Conservation (phyloP, 1,284 basidiomycete species). For the Singerocomus rubriflavus region DNA sequence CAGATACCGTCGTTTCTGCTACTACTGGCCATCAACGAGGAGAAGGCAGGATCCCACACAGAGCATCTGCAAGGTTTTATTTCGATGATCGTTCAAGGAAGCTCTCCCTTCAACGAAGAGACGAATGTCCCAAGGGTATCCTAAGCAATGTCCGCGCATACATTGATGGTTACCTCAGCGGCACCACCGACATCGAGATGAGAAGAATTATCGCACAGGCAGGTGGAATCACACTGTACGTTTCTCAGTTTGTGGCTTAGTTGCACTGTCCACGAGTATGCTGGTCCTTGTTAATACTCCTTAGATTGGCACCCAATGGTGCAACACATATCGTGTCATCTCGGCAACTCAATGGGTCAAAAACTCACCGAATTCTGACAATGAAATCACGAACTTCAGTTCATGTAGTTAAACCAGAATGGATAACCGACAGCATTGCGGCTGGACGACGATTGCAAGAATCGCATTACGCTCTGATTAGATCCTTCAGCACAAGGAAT, state of each 20-base stretch:
- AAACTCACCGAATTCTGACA: conserved; percentile 58
- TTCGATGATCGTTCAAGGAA: conserved; percentile 48
- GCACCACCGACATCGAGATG: conserved; percentile 74
- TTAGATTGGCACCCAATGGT: conserved; percentile 50
- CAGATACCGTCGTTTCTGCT: conserved; percentile 58
- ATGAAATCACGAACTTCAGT: conserved; percentile 43
- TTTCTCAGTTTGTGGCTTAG: conserved; percentile 4
- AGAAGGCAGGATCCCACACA: conserved; percentile 42
- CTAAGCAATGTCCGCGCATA: conserved; percentile 51
- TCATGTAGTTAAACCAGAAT: conserved; percentile 67
- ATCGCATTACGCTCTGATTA: conserved; percentile 50
- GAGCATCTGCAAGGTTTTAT: conserved; percentile 37
- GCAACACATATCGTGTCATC: conserved; percentile 75
- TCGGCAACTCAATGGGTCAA: conserved; percentile 59
- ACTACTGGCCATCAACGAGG: conserved; percentile 67
- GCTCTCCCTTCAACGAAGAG: conserved; percentile 44
- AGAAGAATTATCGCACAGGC: conserved; percentile 55
- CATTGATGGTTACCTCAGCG: conserved; percentile 62
- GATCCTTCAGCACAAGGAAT: conserved; percentile 22
- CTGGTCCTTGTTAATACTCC: background rate
- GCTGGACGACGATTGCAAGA: conserved; percentile 57
- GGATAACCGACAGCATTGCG: conserved; percentile 64
- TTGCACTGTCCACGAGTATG: background rate
- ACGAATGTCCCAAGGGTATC: conserved; percentile 31
- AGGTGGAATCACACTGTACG: conserved; percentile 55